Evolutionary conservation across 2,329 filamentous ascomycete genomes (phyloP).

Genomic region (Ophiostoma angusticollis): DNA sequence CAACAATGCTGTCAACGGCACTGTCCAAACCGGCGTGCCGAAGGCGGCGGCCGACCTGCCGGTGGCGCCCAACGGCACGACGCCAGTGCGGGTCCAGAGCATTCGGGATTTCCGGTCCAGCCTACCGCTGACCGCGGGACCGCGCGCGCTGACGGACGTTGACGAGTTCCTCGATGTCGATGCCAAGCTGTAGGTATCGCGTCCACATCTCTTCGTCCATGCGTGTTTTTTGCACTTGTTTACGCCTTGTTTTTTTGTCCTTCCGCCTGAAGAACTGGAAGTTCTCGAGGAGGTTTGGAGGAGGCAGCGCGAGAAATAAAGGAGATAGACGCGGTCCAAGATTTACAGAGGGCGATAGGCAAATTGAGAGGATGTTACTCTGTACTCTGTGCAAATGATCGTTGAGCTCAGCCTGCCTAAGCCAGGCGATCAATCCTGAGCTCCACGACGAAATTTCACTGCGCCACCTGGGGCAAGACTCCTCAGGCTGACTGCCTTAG

Average conservation of each 20-base stretch:
- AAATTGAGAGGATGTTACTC: too few relatives aligned
- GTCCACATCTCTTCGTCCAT: background rate
- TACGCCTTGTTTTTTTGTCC: background rate
- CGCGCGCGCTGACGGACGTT: slow-evolving; percentile 60
- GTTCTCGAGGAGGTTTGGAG: too few relatives aligned
- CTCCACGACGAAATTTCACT: too few relatives aligned
- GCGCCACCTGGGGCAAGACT: too few relatives aligned
- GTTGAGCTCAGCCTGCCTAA: too few relatives aligned
- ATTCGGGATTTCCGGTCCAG: slow-evolving; percentile 69
- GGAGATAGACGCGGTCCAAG: too few relatives aligned
- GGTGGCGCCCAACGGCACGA: slow-evolving; percentile 34
- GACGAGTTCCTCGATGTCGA: slow-evolving; percentile 78
- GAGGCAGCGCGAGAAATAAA: too few relatives aligned
- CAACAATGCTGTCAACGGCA: slow-evolving; percentile 20
- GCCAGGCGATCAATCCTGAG: too few relatives aligned
- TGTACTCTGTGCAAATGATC: too few relatives aligned
- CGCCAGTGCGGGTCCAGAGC: slow-evolving; percentile 56
- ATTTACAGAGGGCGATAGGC: too few relatives aligned
- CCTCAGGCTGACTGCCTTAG: too few relatives aligned
- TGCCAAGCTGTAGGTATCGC: slow-evolving; percentile 52
- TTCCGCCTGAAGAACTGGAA: too few relatives aligned
- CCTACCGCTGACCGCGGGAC: slow-evolving; percentile 58
- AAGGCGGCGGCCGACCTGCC: slow-evolving; percentile 22
- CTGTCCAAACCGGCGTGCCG: slow-evolving; percentile 19
- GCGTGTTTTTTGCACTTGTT: background rate